A percentile compares a stretch with the other conserved stretches of the same genome.
Evolutionary conservation across 2,329 filamentous ascomycete genomes (phyloP).

Genomic region (Pseudocercospora macadamiae): DNA sequence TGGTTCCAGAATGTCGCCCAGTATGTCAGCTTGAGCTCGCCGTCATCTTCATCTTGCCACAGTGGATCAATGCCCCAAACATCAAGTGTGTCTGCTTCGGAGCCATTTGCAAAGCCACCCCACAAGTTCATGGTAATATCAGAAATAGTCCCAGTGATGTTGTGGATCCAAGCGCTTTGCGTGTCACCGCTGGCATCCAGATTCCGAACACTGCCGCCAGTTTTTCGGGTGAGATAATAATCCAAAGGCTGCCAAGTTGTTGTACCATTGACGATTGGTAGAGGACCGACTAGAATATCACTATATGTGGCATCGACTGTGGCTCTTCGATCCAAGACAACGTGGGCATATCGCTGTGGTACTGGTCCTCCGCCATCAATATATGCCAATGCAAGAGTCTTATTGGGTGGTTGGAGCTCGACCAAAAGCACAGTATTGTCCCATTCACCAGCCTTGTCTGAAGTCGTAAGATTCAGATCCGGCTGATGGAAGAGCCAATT

Average conservation of each 20-base stretch:
- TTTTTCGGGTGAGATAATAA: slow-evolving; percentile 47
- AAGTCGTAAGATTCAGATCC: slow-evolving; percentile 43
- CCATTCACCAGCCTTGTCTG: slow-evolving; percentile 30
- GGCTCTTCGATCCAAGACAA: slow-evolving; percentile 46
- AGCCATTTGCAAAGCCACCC: slow-evolving; percentile 44
- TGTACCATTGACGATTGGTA: slow-evolving; percentile 48
- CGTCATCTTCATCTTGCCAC: slow-evolving; percentile 45
- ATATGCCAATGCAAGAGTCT: slow-evolving; percentile 51
- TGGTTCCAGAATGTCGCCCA: slow-evolving; percentile 54
- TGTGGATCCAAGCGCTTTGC: slow-evolving; percentile 40
- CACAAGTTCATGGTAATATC: slow-evolving; percentile 51
- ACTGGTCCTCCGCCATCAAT: slow-evolving; percentile 44
- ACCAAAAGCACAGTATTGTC: slow-evolving; percentile 32
- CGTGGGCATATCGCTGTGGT: slow-evolving; percentile 50
- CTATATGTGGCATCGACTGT: slow-evolving; percentile 41
- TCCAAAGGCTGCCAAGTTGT: slow-evolving; percentile 46
- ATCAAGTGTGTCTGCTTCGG: slow-evolving; percentile 48
- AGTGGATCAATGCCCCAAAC: slow-evolving; percentile 47
- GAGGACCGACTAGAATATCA: slow-evolving; percentile 54
- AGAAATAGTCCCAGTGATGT: slow-evolving; percentile 37
- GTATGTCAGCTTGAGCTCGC: slow-evolving; percentile 42
- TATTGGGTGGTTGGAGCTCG: slow-evolving; percentile 52
- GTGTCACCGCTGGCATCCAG: slow-evolving; percentile 44
- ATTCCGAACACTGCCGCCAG: slow-evolving; percentile 45
- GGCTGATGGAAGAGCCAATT: slow-evolving; percentile 46